phyloP scores from a whole-genome alignment of 352 stramenopile species.

The Blastocystis sp. region DNA sequence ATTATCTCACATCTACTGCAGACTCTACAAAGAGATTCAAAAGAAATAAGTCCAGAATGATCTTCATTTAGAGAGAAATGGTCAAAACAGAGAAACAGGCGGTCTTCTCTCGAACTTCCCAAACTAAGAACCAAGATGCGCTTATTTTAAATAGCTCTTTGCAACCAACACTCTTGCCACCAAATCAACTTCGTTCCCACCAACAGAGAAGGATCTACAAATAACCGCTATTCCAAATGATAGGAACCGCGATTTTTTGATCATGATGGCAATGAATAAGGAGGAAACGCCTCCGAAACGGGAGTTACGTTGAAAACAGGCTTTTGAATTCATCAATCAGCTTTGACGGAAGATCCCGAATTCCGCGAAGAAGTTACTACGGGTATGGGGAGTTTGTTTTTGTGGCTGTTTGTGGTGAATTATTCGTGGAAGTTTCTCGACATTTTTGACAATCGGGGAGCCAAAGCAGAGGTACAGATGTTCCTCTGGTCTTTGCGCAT shows the following conservation, averaged over 20 bases:
- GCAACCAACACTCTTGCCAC: background rate
- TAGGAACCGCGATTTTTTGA: no score
- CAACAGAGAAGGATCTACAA: background rate
- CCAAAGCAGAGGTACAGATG: background rate
- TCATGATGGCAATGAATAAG: background rate
- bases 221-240: background rate
- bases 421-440: background rate
- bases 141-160: no score
- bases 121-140: no score
- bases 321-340: conserved; percentile 59
- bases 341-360: conserved; percentile 6
- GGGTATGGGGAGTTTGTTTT: conserved; percentile 35
- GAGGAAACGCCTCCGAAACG: background rate
- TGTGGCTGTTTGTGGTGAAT: background rate
- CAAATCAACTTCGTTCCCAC: background rate
- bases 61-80: background rate
- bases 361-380: conserved; percentile 26
- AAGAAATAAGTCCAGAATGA: no score
- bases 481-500: background rate
- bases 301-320: conserved; percentile 32
- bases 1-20: no score
- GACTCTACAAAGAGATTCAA: no score
- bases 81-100: background rate
- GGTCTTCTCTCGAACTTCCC: no score
- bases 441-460: background rate